A percentile compares a stretch with the other conserved stretches of the same genome.
Evolutionary conservation across 1,139 yeast genomes (phyloP).

Genomic region (Candida albicans): DNA sequence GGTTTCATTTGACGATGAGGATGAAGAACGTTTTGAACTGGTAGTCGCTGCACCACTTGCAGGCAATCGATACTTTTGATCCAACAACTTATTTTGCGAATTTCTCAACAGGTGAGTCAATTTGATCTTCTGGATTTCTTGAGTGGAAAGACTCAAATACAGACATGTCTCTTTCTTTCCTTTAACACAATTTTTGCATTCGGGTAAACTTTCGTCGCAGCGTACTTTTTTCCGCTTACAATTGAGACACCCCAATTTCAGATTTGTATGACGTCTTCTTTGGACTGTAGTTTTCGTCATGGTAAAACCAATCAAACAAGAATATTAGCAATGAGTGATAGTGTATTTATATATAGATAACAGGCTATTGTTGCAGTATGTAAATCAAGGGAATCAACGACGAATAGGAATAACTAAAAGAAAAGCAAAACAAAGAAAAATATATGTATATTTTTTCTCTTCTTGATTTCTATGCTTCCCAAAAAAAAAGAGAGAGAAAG

Average conservation of each 20-base stretch:
- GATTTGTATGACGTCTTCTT: slow-evolving; percentile 43
- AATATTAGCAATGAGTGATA: too few species aligned
- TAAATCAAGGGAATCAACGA: too few species aligned
- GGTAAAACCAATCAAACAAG: too few species aligned
- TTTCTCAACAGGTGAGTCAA: slow-evolving; percentile 30
- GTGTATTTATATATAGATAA: too few species aligned
- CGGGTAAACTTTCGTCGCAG: slow-evolving; percentile 48
- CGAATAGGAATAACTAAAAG: too few species aligned
- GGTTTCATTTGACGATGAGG: not conserved
- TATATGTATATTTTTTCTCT: too few species aligned
- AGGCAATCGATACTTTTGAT: slow-evolving; percentile 30
- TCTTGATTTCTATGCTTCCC: too few species aligned
- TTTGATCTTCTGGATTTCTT: slow-evolving; percentile 28
- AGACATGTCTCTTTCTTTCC: slow-evolving; percentile 34
- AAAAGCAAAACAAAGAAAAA: too few species aligned
- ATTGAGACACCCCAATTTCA: slow-evolving; percentile 43
- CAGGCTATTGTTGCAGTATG: too few species aligned
- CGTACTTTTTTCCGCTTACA: slow-evolving; percentile 48
- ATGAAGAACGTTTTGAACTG: not conserved
- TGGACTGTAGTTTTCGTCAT: slow-evolving; percentile 13
- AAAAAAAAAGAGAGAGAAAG: too few species aligned
- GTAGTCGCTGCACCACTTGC: slow-evolving; percentile 17
- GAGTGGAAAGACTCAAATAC: slow-evolving; percentile 25
- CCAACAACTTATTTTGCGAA: slow-evolving; percentile 30
- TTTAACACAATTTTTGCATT: slow-evolving; percentile 40